A percentile compares a stretch with the other conserved stretches of the same genome.
Evolutionary conservation across 2,329 filamentous ascomycete species (phyloP).

Genomic region (Magnaporthiopsis poae): DNA sequence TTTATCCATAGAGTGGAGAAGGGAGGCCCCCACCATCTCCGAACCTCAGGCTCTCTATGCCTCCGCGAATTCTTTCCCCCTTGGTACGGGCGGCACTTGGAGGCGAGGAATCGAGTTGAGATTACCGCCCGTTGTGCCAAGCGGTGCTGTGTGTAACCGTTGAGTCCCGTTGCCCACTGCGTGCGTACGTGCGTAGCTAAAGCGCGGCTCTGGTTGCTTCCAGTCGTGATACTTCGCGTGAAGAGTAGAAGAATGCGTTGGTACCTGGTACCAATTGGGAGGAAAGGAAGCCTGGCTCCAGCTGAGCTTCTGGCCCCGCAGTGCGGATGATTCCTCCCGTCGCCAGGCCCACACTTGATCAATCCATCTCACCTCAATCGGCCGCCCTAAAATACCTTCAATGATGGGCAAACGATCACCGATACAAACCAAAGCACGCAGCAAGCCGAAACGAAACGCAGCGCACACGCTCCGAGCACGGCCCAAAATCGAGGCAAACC

Average conservation of each 20-base stretch:
- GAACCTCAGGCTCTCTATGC: not conserved
- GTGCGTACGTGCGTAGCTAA: not conserved
- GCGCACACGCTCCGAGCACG: not conserved
- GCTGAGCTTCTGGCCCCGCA: not conserved
- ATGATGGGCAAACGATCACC: not conserved
- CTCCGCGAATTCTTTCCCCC: not conserved
- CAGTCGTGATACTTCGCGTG: not conserved
- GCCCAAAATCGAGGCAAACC: not conserved
- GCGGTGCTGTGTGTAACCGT: not conserved
- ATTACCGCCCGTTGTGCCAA: not conserved
- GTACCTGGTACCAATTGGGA: too few relatives aligned
- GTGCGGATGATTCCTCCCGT: not conserved
- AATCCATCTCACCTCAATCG: not conserved
- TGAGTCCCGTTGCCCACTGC: not conserved
- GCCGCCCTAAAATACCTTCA: not conserved
- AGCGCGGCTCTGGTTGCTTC: too few relatives aligned
- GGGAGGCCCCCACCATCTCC: not conserved
- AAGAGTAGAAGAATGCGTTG: too few relatives aligned
- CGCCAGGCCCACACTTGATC: not conserved
- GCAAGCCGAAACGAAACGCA: not conserved
- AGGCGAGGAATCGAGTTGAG: not conserved
- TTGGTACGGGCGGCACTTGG: not conserved
- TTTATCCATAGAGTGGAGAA: not conserved
- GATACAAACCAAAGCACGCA: not conserved
- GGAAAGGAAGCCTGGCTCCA: too few relatives aligned